phyloP scores from a whole-genome alignment of 1,284 basidiomycete species.

The Polyporus tsugae region DNA sequence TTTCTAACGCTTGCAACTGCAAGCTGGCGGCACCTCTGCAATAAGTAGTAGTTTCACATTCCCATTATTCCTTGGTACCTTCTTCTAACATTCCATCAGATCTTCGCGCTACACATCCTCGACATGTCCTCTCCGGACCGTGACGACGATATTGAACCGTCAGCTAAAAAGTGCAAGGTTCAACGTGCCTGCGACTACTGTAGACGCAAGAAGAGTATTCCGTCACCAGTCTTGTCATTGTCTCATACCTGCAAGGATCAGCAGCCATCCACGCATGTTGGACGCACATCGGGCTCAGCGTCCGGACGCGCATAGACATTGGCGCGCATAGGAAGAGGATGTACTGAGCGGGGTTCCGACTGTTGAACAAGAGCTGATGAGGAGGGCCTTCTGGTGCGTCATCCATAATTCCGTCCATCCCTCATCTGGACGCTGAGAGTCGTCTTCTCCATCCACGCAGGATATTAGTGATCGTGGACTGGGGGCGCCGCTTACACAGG shows the following conservation, averaged over 20 bases:
- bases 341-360: conserved; percentile 38
- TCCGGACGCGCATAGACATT: conserved; percentile 57
- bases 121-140: conserved; percentile 10
- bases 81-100: background rate
- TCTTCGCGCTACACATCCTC: background rate
- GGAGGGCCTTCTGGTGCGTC: conserved; percentile 79
- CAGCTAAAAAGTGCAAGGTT: conserved; percentile 69
- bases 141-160: conserved; percentile 4
- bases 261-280: conserved; percentile 58
- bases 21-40: no score
- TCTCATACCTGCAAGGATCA: conserved; percentile 50
- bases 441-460: conserved; percentile 47
- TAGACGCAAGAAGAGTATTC: conserved; percentile 76
- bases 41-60: background rate
- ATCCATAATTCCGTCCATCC: conserved; percentile 1
- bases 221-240: conserved; percentile 31
- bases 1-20: no score
- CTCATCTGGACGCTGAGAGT: no score
- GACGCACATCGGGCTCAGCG: conserved; percentile 57
- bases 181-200: conserved; percentile 80
- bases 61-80: background rate
- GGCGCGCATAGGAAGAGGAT: conserved; percentile 50
- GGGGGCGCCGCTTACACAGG: conserved; percentile 77
- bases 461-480: conserved; percentile 69
- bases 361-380: conserved; percentile 60